These are phyloP conservation scores for Amanita molliuscula DNA, from an alignment of 768 basidiomycete genomes.

Conservation along the genomic window DNA sequence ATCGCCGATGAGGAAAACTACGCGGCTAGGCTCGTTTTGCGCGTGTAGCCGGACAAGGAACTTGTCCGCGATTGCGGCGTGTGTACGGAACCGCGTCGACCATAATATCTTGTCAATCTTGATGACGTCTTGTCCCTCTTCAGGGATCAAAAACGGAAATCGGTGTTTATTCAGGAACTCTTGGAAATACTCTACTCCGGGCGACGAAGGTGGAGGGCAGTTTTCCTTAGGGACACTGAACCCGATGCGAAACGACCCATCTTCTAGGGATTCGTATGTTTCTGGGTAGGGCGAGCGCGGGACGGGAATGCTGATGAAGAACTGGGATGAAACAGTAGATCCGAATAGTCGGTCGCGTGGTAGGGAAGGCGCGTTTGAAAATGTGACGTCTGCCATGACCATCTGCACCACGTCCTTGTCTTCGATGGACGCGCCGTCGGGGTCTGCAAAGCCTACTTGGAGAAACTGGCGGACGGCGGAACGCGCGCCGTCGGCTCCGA, in stretches of 20 bases:
- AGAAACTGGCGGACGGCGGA: conserved; percentile 33
- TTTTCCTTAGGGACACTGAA: conserved; percentile 24
- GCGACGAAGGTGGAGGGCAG: conserved; percentile 26
- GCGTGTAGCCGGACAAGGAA: conserved; percentile 20
- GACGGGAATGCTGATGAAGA: conserved; percentile 27
- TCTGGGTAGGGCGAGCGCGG: conserved; percentile 15
- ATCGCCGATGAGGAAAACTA: conserved; percentile 14
- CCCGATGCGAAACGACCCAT: conserved; percentile 27
- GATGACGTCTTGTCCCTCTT: conserved; percentile 19
- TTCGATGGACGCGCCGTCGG: conserved; percentile 18
- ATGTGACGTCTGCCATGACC: conserved; percentile 36
- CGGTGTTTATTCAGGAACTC: conserved; percentile 29
- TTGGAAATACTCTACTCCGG: conserved; percentile 33
- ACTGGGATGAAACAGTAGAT: conserved; percentile 17
- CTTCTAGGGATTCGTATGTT: conserved; percentile 6
- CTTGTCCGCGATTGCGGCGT: conserved; percentile 30
- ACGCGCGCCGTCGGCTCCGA: conserved; percentile 41
- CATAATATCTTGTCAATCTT: conserved; percentile 28
- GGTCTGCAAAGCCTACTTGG: conserved; percentile 35
- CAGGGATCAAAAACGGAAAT: conserved; percentile 10
- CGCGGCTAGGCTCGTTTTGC: not conserved
- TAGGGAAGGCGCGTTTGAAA: conserved; percentile 17
- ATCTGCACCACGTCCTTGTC: conserved; percentile 25
- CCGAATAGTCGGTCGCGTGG: conserved; percentile 11
- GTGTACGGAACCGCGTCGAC: conserved; percentile 37